phyloP scores from a whole-genome alignment of 2,329 filamentous ascomycete genomes.

The Lasiodiplodia sp. region DNA sequence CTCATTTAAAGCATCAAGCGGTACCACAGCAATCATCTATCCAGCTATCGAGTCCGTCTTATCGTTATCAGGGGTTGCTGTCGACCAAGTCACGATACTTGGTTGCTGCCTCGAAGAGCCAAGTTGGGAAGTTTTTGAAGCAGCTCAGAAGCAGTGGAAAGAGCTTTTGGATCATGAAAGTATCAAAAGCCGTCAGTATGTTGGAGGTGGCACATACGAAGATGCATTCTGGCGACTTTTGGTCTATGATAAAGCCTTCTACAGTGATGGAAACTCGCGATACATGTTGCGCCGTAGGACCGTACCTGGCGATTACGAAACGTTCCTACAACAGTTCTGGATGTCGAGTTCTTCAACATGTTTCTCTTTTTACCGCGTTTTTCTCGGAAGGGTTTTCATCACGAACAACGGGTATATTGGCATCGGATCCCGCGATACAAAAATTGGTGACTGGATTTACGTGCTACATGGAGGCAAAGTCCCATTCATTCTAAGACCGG shows the following conservation, averaged over 20 bases:
- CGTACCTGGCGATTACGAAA: background rate
- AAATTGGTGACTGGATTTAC: background rate
- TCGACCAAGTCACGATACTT: background rate
- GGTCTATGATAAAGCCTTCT: no score
- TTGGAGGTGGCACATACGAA: background rate
- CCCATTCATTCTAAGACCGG: background rate
- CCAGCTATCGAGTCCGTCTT: background rate
- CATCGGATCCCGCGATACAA: background rate
- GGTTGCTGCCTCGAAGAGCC: background rate
- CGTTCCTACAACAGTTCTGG: no score
- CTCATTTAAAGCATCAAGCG: background rate
- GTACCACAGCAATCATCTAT: background rate
- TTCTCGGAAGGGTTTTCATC: background rate
- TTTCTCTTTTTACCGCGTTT: no score
- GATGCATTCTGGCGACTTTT: background rate
- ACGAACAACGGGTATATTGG: background rate
- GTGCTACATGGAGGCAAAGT: background rate
- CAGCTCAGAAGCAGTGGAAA: background rate
- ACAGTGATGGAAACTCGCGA: no score
- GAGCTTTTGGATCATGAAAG: background rate
- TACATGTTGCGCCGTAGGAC: background rate
- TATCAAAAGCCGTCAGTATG: background rate
- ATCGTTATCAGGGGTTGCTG: background rate
- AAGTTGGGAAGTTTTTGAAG: rapidly evolving
- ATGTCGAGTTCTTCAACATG: no score